Evolutionary conservation across 2,329 filamentous ascomycete genomes (phyloP), one percentile per base, ranked within the genome.

Genomic region (Aspergillus sp.): DNA sequence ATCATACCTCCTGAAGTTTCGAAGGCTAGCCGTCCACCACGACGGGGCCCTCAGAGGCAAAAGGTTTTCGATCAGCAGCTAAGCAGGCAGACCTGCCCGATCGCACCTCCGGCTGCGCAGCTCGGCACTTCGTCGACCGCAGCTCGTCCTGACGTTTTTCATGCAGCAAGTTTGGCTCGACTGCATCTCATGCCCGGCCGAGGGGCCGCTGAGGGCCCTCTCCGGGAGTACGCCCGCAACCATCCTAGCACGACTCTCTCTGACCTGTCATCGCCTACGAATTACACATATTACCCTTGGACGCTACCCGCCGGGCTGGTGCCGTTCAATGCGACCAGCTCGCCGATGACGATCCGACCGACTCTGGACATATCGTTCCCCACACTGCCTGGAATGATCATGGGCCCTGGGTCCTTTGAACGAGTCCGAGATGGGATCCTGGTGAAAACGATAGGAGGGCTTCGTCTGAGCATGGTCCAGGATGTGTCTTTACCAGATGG

Each of bases 201-300:
- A 41, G 68, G 71, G 19, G 81, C 81, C 46, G 70, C 79, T 2
- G 80, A 86, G 29, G 77, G 75, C 7, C 72, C 75, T 29, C 65
- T 79, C 43, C 62, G 76, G 46, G 72, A 78, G 60, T 79, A 71
- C 68, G 81, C 71, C 7, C 59, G 66, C 27, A 69, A 74, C 49
- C 76, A 77, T 55, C 78, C 78, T 3, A 78, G 76, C 49, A 73
- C 81, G 9, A 75, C 74, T 5, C 55, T 76, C 29, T 72, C 74
- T 5, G 79, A 77, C 60, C 68, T 75, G 46, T 71, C 62, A 49
- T 83, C 82, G 9, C 79, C 79, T 5, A 82, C 81, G 0, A 94
- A 94, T 58, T 83, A 90, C 63, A 91, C 85, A 0, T 83, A 87
- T 57, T 97, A 89, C 60, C 93, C 93, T 0, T 97, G 91, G 91